Base-by-base conservation (phyloP, 306 rosid species). In the Casuarina equisetifolia region DNA sequence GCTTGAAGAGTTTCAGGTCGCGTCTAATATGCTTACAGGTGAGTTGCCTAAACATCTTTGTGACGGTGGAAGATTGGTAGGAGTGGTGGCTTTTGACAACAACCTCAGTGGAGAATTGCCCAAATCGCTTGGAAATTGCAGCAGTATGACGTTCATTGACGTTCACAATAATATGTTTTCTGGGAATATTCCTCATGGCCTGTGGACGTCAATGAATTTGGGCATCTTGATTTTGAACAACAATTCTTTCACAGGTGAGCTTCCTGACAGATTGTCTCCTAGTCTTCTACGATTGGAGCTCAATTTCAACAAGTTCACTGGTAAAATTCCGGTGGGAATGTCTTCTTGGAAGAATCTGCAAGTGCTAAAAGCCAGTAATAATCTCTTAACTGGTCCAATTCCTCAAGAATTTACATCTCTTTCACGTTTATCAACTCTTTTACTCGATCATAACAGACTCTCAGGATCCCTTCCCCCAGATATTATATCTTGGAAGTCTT, bases 251-350 rank as follows among this genome's bases (percentile, higher is more conserved):
- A 86, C 81, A 0, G 96, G 93, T 6, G 81, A 77, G 74, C 89
- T 93, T 63, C 94, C 96, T 10, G 86, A 83, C 79, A 82, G 73
- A 69, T 64, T 87, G 72, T 39, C 93, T 8, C 0, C n/a, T 68
- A 84, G 10, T 63, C 72, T 92, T 79, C 76, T 80, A 2, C 77
- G 81, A 15, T 59, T 92, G 19, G 82, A 85, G 55, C 84, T 90
- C 44, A 75, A 82, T 17, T n/a, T 87, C 86, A 92, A 92, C 86
- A 87, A 53, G 76, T 86, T 90, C 81, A 82, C 82, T 13, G 96
- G 97, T 58, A 74, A 79, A 11, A 84, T 92, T 77, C 92, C 97
- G 25, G 44, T 77, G 9, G 88, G 88, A 50, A 79, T 85, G 5
- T 88, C 91, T 55, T 78, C 86, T 1, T 91, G 88, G 87, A 84